A percentile compares a stretch with the other conserved stretches of the same genome.
phyloP scores from a whole-genome alignment of 306 rosid genomes.

The Castanea crenata region DNA sequence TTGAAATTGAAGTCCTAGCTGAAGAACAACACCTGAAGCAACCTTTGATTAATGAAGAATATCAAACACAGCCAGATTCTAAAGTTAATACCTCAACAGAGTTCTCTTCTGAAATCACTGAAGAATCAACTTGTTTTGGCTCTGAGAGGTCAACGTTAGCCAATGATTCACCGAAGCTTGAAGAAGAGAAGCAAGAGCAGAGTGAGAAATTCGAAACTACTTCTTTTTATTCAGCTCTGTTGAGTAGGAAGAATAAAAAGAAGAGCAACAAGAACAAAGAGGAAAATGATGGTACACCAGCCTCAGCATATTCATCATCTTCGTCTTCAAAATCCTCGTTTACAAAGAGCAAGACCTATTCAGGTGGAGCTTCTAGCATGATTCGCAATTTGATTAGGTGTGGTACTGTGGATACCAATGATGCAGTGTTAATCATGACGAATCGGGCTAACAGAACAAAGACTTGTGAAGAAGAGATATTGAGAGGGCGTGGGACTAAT shows the following conservation, averaged over 20 bases:
- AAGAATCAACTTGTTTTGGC: constrained; percentile 44
- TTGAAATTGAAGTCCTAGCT: constrained; percentile 14
- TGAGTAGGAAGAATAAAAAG: constrained; percentile 29
- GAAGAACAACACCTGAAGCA: constrained; percentile 22
- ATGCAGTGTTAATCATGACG: constrained; percentile 34
- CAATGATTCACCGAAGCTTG: constrained; percentile 40
- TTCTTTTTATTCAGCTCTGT: constrained; percentile 36
- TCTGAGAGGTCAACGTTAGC: constrained; percentile 58
- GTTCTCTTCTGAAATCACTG: constrained; percentile 43
- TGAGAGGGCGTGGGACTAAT: constrained; percentile 42
- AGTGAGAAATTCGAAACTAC: constrained; percentile 28
- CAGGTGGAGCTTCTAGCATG: constrained; percentile 45
- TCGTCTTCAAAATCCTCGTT: constrained; percentile 33
- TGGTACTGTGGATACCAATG: constrained; percentile 52
- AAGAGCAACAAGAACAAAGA: constrained; percentile 21
- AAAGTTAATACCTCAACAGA: constrained; percentile 27
- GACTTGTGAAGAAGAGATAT: constrained; percentile 29
- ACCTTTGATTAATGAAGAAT: constrained; percentile 12
- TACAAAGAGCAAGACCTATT: constrained; percentile 47
- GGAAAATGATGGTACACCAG: constrained; percentile 29
- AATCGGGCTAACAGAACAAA: constrained; percentile 19
- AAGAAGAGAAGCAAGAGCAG: constrained; percentile 34
- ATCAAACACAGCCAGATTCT: constrained; percentile 11
- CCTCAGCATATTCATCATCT: constrained; percentile 28
- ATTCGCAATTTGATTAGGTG: constrained; percentile 63